Base-by-base conservation (phyloP, 495 filamentous ascomycete species). In the Penicillium longicatenatum region DNA sequence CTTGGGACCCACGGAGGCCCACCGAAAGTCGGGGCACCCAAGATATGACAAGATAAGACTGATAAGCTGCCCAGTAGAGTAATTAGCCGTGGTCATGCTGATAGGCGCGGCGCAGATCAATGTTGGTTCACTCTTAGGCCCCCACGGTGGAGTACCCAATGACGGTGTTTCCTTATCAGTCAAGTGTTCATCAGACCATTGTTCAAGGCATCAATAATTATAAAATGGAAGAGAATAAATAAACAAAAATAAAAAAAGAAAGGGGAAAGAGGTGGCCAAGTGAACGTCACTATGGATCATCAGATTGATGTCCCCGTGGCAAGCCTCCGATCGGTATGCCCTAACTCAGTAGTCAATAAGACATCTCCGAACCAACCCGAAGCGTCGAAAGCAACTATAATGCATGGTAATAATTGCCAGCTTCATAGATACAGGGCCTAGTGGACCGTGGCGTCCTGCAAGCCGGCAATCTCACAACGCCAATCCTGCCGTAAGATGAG, bases 31-130 rank as follows among this genome's bases (percentile, higher is more conserved):
- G 48, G 48, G 30, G 30, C 48, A 51, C 19, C 29, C 30, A 51
- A 35, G 33, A 51, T 39, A 51, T 51, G 48, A 51, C 48, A 35
- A 50, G 48, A 51, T 51, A 51, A 51, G 48, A 14, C 48, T 39
- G 48, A 51, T 51, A 39, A 51, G 30, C 24, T 30, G 48, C 45
- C 22, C n/a, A 48, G 45, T 48, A 39, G 29, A 51, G 48, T 73
- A 62, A 73, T 73, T 67, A 35, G 62, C 54, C 61, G 57, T 69
- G 65, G 70, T 73, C 70, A 73, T 63, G 35, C 16, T 64, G 49
- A 49, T 61, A 52, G 43, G 26, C 55, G 47, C 21, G 26, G 22
- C 39, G 42, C 48, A 2, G 48, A 51, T 51, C 48, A 39, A 16
- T 12, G 12, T 14, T 48, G 22, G 45, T 29, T 26, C 24, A 30